Evolutionary conservation across 495 filamentous ascomycete species (phyloP).

Genomic region (Penicillium mononematosum): DNA sequence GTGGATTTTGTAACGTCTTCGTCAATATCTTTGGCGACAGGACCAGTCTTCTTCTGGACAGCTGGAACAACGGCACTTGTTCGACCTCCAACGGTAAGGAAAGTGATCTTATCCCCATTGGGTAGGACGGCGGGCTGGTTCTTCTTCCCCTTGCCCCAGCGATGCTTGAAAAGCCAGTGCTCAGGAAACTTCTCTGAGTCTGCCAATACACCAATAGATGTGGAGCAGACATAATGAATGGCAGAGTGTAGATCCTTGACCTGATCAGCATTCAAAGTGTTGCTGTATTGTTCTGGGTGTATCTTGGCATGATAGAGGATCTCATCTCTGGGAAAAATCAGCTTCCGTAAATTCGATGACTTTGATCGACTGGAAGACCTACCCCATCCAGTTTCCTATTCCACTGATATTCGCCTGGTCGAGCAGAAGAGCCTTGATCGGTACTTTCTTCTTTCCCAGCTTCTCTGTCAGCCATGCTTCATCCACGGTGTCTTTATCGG

Average conservation of each 20-base stretch:
- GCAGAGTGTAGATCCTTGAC: slow-evolving; percentile 69
- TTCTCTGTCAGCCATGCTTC: slow-evolving; percentile 68
- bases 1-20: slow-evolving; percentile 26
- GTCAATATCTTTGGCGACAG: slow-evolving; percentile 37
- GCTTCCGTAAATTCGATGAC: background rate
- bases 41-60: slow-evolving; percentile 78
- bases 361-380: slow-evolving; percentile 23
- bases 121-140: slow-evolving; percentile 63
- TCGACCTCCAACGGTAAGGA: slow-evolving; percentile 81
- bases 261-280: slow-evolving; percentile 72
- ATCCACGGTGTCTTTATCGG: slow-evolving; percentile 74
- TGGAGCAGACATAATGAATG: slow-evolving; percentile 74
- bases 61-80: slow-evolving; percentile 84
- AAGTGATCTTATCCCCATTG: slow-evolving; percentile 79
- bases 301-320: slow-evolving; percentile 82
- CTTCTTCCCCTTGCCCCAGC: slow-evolving; percentile 89
- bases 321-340: slow-evolving; percentile 62
- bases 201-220: slow-evolving; percentile 73
- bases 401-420: slow-evolving; percentile 90
- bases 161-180: slow-evolving; percentile 87
- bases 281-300: slow-evolving; percentile 89
- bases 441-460: slow-evolving; percentile 70
- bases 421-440: slow-evolving; percentile 81
- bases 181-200: slow-evolving; percentile 83
- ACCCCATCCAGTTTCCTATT: slow-evolving; percentile 95